A percentile compares a stretch with the other conserved stretches of the same genome.
Evolutionary conservation across 2,329 filamentous ascomycete species (phyloP).

Genomic region (Fusarium veterinarium): DNA sequence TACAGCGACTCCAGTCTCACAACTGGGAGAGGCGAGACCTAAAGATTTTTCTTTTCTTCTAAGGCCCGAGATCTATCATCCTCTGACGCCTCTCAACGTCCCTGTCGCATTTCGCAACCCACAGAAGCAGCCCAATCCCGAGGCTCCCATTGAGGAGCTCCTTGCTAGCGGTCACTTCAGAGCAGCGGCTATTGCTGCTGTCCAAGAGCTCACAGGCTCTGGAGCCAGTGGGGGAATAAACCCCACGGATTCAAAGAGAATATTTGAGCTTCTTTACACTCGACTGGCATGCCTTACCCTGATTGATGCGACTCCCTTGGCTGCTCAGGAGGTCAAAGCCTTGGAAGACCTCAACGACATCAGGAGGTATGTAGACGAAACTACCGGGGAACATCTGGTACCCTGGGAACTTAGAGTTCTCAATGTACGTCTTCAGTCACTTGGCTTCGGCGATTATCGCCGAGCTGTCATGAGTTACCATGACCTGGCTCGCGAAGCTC

Average conservation of each 20-base stretch:
- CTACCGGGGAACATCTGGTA: constrained; percentile 71
- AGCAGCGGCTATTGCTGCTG: constrained; percentile 76
- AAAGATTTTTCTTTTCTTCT: constrained; percentile 87
- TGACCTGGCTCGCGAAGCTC: constrained; percentile 83
- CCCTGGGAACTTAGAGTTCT: constrained; percentile 90
- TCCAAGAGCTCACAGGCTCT: constrained; percentile 68
- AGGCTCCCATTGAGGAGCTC: constrained; percentile 75
- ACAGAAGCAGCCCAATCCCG: constrained; percentile 69
- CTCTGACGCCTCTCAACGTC: constrained; percentile 72
- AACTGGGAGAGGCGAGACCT: constrained; percentile 47
- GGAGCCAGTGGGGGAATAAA: constrained; percentile 56
- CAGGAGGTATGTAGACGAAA: constrained; percentile 66
- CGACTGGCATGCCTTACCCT: constrained; percentile 85
- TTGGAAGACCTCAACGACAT: constrained; percentile 70
- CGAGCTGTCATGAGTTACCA: constrained; percentile 91
- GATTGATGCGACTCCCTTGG: constrained; percentile 76
- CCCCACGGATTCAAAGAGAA: constrained; percentile 69
- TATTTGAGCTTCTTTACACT: constrained; percentile 83
- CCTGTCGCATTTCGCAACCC: constrained; percentile 76
- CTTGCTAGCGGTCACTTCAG: constrained; percentile 82
- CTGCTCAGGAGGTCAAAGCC: constrained; percentile 73
- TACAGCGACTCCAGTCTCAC: constrained; percentile 45
- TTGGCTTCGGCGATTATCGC: constrained; percentile 86
- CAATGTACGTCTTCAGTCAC: constrained; percentile 83
- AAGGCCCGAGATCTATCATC: constrained; percentile 84